These are phyloP conservation scores for Pythium volutum DNA, from an alignment of 352 stramenopile genomes.

Conservation along the genomic window DNA sequence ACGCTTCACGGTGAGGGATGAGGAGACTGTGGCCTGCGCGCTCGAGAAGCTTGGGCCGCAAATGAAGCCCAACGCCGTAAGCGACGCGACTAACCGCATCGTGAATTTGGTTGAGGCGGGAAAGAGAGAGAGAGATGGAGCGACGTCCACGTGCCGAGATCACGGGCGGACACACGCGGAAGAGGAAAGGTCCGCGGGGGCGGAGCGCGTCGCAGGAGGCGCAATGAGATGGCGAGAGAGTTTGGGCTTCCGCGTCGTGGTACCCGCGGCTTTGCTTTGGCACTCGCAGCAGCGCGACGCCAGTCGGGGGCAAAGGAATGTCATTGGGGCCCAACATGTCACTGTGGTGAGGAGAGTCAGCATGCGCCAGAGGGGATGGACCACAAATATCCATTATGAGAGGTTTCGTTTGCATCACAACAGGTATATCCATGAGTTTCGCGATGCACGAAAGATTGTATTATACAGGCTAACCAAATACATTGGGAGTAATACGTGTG, in stretches of 20 bases:
- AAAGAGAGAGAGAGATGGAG: background rate
- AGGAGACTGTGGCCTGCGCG: background rate
- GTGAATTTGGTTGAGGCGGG: background rate
- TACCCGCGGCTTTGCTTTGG: background rate
- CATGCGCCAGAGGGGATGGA: background rate
- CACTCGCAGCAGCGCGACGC: background rate
- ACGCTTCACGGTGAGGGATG: background rate
- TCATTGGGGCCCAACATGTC: background rate
- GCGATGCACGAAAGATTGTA: background rate
- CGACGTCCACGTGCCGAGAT: too few species aligned
- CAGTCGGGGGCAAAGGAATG: background rate
- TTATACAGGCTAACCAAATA: background rate
- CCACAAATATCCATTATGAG: background rate
- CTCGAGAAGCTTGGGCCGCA: background rate
- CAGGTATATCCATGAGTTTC: too few species aligned
- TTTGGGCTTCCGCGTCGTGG: too few species aligned
- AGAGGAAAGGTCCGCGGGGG: background rate
- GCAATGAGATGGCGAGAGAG: background rate
- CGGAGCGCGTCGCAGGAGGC: background rate
- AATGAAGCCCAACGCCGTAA: background rate
- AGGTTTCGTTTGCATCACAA: background rate
- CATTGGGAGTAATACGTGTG: too few species aligned
- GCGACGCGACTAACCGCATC: background rate
- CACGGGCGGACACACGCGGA: background rate
- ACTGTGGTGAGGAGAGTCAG: conserved; percentile 6